Base-by-base conservation (phyloP, 352 stramenopile species). In the Hyaloperonospora arabidopsidis region DNA sequence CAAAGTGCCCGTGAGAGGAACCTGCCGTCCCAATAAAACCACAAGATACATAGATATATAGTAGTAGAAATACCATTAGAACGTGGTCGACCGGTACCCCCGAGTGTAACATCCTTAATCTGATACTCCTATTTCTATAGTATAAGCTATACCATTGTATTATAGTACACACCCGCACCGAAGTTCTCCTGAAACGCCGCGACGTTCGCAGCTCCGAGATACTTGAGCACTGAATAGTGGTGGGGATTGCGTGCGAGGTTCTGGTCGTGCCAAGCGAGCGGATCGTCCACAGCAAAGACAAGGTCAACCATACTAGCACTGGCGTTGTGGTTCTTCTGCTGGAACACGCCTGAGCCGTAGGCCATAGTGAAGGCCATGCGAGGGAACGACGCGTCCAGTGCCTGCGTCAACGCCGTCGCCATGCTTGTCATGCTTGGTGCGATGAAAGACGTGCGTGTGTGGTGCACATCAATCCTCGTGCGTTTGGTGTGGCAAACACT, bases 301-400 rank as follows among this genome's bases (percentile, higher is more conserved):
- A 96, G 76, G 53, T 96, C 87, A 36, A 96, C 70, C 83, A 96
- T 89, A 29, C 79, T 86, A 38, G 60, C 63, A 59, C 79, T 89
- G 46, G 66, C 67, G 58, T 94, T 74, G 66, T 91, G 80, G 56
- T 87, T 70, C 43, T 63, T 73, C 57, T 94, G 84, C 63, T 72
- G 60, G 55, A 94, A 94, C 2, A 94, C 81, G 21, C 77, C 73
- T 13, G 84, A 94, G 5, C 84, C 84, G 52, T 94, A 94, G 5
- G 79, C 84, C 79, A 92, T 87, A n/a, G 74, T 68, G 60, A 90
- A 91, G 22, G 84, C 54, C 51, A 92, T 68, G 23, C 58, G 61
- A 47, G 84, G 84, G 66, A 94, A 94, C 29, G 74, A 65, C 45
- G 61, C 67, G 47, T 80, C 68, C 56, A 91, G 59, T 54, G 76